These are phyloP conservation scores for Gossypium sturtianum DNA, from an alignment of 345 rosid genomes.

Conservation along the genomic window DNA sequence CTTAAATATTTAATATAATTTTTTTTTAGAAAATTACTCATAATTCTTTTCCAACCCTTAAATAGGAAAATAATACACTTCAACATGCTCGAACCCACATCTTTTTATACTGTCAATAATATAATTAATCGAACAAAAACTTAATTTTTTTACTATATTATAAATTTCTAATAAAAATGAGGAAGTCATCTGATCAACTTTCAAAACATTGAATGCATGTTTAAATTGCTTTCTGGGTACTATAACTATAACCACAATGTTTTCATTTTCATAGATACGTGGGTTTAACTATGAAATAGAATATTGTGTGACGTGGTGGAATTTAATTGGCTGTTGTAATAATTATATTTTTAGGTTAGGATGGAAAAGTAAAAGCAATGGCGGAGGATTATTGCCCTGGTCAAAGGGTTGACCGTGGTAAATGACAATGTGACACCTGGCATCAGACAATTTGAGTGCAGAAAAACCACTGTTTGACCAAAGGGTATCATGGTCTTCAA, in stretches of 20 bases:
- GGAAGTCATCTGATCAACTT: not conserved
- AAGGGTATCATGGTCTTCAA: slow-evolving; percentile 6
- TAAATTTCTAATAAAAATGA: not conserved
- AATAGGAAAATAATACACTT: rapidly evolving
- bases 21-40: too few species aligned
- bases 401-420: slow-evolving; percentile 20
- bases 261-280: not conserved
- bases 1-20: too few species aligned
- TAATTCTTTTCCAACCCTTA: rapidly evolving
- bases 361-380: not conserved
- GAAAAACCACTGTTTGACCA: slow-evolving; percentile 15
- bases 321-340: not conserved
- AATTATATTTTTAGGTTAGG: not conserved
- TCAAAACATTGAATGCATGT: not conserved
- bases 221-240: not conserved
- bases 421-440: slow-evolving; percentile 8
- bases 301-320: not conserved
- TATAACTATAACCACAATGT: not conserved
- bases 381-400: not conserved
- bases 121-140: too few species aligned
- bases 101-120: rapidly evolving
- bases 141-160: rapidly evolving
- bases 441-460: not conserved
- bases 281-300: not conserved
- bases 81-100: rapidly evolving